These are phyloP conservation scores for Saccharum hybrid DNA, from an alignment of 202 grass and related monocot genomes.

Conservation along the genomic window DNA sequence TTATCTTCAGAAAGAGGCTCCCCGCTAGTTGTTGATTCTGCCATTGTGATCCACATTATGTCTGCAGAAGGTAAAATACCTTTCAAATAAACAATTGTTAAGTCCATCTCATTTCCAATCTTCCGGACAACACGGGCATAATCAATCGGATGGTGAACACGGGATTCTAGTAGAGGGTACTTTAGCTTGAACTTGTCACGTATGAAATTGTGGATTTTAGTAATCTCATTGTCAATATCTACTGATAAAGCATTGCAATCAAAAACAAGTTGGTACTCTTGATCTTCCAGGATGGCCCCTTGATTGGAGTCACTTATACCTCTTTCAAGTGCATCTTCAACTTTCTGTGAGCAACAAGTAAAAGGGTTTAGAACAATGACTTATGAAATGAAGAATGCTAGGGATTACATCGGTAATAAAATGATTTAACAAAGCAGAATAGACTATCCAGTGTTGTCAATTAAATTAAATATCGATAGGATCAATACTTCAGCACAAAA, in stretches of 20 bases:
- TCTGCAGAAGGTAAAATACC: constrained; percentile 73
- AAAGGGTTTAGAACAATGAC: not conserved
- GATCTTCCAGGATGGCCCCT: constrained; percentile 61
- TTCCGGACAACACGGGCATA: constrained; percentile 82
- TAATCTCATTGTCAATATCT: constrained; percentile 79
- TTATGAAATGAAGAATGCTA: not conserved
- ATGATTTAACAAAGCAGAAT: not conserved
- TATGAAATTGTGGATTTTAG: constrained; percentile 78
- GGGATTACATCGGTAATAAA: not conserved
- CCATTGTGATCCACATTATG: constrained; percentile 72
- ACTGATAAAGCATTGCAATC: constrained; percentile 76
- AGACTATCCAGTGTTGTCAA: not conserved
- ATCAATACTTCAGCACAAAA: not conserved
- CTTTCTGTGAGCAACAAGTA: constrained; percentile 52
- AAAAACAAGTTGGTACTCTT: constrained; percentile 82
- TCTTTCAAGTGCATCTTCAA: constrained; percentile 66
- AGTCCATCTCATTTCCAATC: constrained; percentile 76
- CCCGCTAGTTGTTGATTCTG: constrained; percentile 80
- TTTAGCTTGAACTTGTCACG: constrained; percentile 73
- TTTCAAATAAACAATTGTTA: constrained; percentile 66
- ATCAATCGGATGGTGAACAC: constrained; percentile 79
- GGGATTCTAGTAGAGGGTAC: constrained; percentile 69
- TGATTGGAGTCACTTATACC: constrained; percentile 31
- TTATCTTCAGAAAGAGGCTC: constrained; percentile 71
- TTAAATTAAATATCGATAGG: not conserved